These are phyloP conservation scores for Mallotus japonicus DNA, from an alignment of 441 rosid species.

Conservation along the genomic window DNA sequence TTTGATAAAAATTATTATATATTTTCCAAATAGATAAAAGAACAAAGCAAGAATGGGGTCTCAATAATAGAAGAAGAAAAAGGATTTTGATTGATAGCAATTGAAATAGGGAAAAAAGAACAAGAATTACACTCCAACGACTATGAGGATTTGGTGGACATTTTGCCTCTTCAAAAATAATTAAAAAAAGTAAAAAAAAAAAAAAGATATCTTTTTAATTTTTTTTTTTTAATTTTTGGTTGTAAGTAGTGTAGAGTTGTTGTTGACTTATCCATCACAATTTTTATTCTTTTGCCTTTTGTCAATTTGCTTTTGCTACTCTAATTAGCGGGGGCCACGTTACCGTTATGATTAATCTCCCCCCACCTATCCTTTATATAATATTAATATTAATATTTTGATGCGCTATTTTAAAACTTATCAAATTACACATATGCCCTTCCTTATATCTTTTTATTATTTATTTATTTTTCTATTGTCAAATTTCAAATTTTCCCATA, in stretches of 20 bases:
- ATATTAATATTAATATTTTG: not conserved
- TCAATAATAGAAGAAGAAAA: not conserved
- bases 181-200: too few relatives aligned
- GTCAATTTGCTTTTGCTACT: conserved; percentile 12
- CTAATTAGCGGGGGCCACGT: conserved; percentile 42
- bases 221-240: too few relatives aligned
- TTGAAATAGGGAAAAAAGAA: conserved; percentile 4
- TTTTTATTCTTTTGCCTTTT: not conserved
- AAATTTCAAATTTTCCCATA: not conserved
- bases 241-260: not conserved
- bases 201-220: too few relatives aligned
- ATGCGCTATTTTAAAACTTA: not conserved
- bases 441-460: not conserved
- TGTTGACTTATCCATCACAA: conserved; percentile 31
- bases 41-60: not conserved
- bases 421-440: not conserved
- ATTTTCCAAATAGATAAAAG: too few relatives aligned
- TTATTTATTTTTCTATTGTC: not conserved
- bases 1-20: too few relatives aligned
- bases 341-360: conserved; percentile 44
- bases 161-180: conserved; percentile 4
- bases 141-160: conserved; percentile 24
- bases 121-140: conserved; percentile 22
- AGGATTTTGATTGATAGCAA: not conserved
- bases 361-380: not conserved